These are phyloP conservation scores for Eruca vesicaria DNA, from an alignment of 441 rosid species.

Conservation along the genomic window DNA sequence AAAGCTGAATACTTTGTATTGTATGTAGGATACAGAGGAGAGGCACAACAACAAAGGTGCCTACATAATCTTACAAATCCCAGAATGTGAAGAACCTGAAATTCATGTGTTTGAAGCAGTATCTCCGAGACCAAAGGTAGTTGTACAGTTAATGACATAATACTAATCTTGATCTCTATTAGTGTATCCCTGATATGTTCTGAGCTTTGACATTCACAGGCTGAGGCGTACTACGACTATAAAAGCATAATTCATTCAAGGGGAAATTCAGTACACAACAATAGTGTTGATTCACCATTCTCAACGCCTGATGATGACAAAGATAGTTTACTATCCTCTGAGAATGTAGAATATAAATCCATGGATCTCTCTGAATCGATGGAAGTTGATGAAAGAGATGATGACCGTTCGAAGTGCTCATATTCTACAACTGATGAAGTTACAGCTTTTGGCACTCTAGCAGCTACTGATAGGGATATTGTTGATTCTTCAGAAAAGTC, in stretches of 20 bases:
- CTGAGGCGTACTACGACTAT: conserved; percentile 31
- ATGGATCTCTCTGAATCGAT: conserved; percentile 19
- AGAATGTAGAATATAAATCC: conserved; percentile 25
- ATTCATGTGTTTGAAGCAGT: conserved; percentile 35
- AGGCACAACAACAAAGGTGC: conserved; percentile 34
- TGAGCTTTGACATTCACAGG: conserved; percentile 27
- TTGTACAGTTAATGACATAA: not conserved
- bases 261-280: not conserved
- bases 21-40: conserved; percentile 35
- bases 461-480: conserved; percentile 19
- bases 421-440: not conserved
- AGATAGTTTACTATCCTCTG: conserved; percentile 29
- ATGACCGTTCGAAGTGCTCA: too few relatives aligned
- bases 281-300: conserved; percentile 21
- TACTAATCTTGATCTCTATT: conserved; percentile 2
- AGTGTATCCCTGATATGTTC: conserved; percentile 12
- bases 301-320: conserved; percentile 18
- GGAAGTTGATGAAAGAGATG: conserved; percentile 1
- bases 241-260: conserved; percentile 24
- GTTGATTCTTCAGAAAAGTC: conserved; percentile 17
- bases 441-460: conserved; percentile 5
- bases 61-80: conserved; percentile 33
- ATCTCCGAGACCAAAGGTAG: conserved; percentile 38
- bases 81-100: conserved; percentile 33
- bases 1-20: not conserved